Evolutionary conservation across 202 grass and related monocot genomes (phyloP).

Genomic region (Saccharum hybrid): DNA sequence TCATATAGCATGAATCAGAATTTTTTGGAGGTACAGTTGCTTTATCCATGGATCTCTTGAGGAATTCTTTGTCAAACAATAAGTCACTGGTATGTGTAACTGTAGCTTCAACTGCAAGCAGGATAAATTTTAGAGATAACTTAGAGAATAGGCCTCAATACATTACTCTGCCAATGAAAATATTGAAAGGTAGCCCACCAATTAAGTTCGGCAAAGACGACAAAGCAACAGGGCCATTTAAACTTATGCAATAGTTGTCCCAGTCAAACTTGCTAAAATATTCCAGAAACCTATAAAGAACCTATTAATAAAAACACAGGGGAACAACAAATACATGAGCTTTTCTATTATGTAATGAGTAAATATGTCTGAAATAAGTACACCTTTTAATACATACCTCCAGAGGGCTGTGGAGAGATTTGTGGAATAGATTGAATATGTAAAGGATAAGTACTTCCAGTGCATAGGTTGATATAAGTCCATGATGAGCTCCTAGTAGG

Average conservation of each 20-base stretch:
- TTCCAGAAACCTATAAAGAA: slow-evolving; percentile 97
- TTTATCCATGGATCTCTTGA: slow-evolving; percentile 54
- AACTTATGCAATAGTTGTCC: slow-evolving; percentile 85
- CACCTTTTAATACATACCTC: slow-evolving; percentile 56
- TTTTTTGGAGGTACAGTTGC: slow-evolving; percentile 48
- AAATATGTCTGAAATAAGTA: slow-evolving; percentile 27
- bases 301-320: slow-evolving; percentile 56
- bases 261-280: slow-evolving; percentile 98
- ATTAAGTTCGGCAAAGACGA: slow-evolving; percentile 77
- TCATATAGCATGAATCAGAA: slow-evolving; percentile 41
- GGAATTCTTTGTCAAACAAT: slow-evolving; percentile 67
- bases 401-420: slow-evolving; percentile 67
- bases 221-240: slow-evolving; percentile 74
- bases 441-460: slow-evolving; percentile 84
- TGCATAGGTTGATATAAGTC: slow-evolving; percentile 94
- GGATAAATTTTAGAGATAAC: slow-evolving; percentile 29
- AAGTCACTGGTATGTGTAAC: slow-evolving; percentile 50
- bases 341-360: slow-evolving; percentile 27
- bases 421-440: slow-evolving; percentile 88
- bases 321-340: slow-evolving; percentile 23
- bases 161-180: slow-evolving; percentile 25
- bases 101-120: slow-evolving; percentile 68
- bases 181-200: slow-evolving; percentile 55
- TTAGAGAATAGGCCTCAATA: slow-evolving; percentile 18
- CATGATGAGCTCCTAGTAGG: slow-evolving; percentile 93